A percentile compares a stretch with the other conserved stretches of the same genome.
phyloP scores from a whole-genome alignment of 2,329 filamentous ascomycete species.

The Phaeosphaeriaceae sp. region DNA sequence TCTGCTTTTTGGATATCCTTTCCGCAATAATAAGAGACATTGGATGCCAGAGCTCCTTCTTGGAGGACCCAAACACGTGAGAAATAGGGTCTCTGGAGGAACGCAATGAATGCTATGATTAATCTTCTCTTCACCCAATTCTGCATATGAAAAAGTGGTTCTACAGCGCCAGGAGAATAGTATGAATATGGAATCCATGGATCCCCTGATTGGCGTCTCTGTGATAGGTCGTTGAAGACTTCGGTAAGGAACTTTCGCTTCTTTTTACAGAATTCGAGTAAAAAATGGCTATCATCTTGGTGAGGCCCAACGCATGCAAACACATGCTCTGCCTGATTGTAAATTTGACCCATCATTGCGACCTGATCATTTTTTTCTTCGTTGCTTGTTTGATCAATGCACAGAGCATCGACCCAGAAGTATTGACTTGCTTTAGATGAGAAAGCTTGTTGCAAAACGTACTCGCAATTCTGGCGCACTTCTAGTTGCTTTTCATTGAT shows the following conservation, averaged over 20 bases:
- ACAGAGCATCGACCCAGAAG: constrained; percentile 15
- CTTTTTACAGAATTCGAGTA: neutral
- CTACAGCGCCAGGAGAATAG: neutral
- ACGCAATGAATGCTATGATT: neutral
- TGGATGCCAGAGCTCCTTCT: constrained; percentile 6
- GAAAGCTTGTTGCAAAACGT: constrained; percentile 1
- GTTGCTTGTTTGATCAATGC: constrained; percentile 22
- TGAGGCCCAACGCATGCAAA: constrained; percentile 11
- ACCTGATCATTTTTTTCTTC: constrained; percentile 21
- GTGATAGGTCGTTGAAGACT: neutral
- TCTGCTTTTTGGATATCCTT: neutral
- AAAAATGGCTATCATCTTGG: constrained; percentile 1
- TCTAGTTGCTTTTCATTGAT: neutral
- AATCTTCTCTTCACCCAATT: neutral
- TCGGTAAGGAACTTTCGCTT: neutral
- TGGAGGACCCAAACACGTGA: constrained; percentile 15
- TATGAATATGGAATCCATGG: neutral
- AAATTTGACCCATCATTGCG: constrained; percentile 16
- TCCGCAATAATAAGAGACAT: neutral
- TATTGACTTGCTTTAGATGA: neutral
- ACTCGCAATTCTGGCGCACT: constrained; percentile 3
- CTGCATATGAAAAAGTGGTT: neutral
- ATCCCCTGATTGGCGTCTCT: too few species aligned
- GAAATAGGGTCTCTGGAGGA: constrained; percentile 4
- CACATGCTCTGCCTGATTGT: constrained; percentile 2